Evolutionary conservation across 1,284 basidiomycete genomes (phyloP), one percentile per base, ranked within the genome.

Genomic region (Ceratobasidium sp.): DNA sequence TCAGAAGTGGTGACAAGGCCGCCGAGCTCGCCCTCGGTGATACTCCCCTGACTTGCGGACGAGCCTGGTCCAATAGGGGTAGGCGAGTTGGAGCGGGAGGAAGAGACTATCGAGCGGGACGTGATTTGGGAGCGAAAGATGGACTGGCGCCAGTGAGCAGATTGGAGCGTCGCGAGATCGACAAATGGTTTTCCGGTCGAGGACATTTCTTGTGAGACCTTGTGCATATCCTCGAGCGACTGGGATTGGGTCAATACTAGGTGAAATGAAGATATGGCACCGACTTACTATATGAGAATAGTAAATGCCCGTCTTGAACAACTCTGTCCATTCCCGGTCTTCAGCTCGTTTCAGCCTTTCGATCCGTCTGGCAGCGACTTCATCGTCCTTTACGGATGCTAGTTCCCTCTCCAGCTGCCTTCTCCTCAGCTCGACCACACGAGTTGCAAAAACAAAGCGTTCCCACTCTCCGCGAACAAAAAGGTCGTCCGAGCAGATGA

Each of bases 301-400:
- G 81, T 95, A 92, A 32, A 97, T 93, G 3, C 92, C 92, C 32
- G 87, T 82, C 39, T 85, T 81, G 79, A 98, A 97, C 77, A 97
- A 85, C 71, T 82, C 84, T n/a, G 81, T 82, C 84, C 92, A 93
- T 75, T 88, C 84, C 39, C 75, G 79, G 77, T 93, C 90, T 76
- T 92, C 91, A 0, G 83, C 46, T 18, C 34, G 64, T 50, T 67
- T 67, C 50, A 67, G 26, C 18, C 50, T 26, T 26, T 67, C 64
- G 82, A 6, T 83, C 80, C 32, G 48, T 45, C 21, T 50, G 1
- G 34, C 83, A 43, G 50, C 55, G 26, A 3, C 46, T 14, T 30
- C 58, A 14, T 60, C 65, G 6, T 45, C 41, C 41, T 58, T 57
- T 28, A 26, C 59, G 8, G 48, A 30, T n/a, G 9, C 21, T 30